Conservation (phyloP, 192 early-diverging fungal genomes). For the Paraglomus brasilianum region DNA sequence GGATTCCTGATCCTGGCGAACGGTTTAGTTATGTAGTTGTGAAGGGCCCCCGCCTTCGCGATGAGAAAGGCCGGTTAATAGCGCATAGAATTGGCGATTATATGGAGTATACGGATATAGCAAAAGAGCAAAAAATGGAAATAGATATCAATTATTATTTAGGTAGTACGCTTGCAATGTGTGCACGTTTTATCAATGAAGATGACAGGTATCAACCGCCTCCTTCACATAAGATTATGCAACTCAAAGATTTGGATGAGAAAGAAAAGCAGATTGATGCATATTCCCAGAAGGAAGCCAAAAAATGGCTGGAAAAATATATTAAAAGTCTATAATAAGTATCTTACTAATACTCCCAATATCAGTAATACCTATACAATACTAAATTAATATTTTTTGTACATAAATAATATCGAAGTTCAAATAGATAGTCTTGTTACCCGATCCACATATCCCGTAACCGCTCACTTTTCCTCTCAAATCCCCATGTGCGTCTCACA, state of each 20-base stretch:
- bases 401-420: conserved; percentile 23
- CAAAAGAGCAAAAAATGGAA: conserved; percentile 12
- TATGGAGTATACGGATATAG: background rate
- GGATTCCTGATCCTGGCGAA: background rate
- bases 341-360: no score
- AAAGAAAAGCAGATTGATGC: conserved; percentile 11
- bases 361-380: conserved; percentile 19
- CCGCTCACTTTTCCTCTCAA: background rate
- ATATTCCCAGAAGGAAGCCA: background rate
- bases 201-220: conserved; percentile 8
- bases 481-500: no score
- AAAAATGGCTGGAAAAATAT: no score
- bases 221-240: background rate
- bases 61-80: background rate
- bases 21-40: conserved; percentile 2
- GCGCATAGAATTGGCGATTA: background rate
- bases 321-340: no score
- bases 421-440: conserved; percentile 9
- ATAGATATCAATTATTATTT: background rate
- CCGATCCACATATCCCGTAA: conserved; percentile 5
- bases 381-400: conserved; percentile 27
- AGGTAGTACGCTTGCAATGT: background rate
- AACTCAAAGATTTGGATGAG: background rate
- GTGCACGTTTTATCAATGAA: conserved; percentile 2
- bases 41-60: background rate